These are phyloP conservation scores for Voacanga thouarsii DNA, from an alignment of 257 asterid genomes.

Conservation along the genomic window DNA sequence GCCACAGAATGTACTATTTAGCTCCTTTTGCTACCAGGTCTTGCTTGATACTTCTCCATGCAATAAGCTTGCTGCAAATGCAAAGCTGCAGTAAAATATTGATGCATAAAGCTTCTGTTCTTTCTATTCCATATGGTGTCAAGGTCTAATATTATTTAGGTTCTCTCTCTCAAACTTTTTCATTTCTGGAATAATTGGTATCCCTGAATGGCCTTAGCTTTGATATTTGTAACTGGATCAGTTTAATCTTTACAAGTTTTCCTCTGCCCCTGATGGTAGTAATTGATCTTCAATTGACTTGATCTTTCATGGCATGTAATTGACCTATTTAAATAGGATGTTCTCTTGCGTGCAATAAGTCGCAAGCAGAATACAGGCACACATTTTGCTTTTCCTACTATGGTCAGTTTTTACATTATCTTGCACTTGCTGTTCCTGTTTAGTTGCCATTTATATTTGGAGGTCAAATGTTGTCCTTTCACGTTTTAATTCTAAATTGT, in stretches of 20 bases:
- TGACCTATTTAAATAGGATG: not conserved
- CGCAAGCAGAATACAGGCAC: not conserved
- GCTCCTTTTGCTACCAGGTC: too few relatives aligned
- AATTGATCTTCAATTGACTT: not conserved
- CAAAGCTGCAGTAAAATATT: too few relatives aligned
- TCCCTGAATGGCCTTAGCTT: not conserved
- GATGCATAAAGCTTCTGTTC: too few relatives aligned
- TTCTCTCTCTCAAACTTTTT: not conserved
- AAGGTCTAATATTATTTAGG: not conserved
- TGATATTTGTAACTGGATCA: too few relatives aligned
- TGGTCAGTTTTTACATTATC: not conserved
- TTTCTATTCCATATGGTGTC: too few relatives aligned
- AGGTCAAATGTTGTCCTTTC: too few relatives aligned
- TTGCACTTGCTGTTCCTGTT: not conserved
- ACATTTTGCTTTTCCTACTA: not conserved
- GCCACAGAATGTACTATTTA: not conserved
- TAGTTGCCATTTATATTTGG: not conserved
- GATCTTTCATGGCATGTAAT: not conserved
- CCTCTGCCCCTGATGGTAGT: too few relatives aligned
- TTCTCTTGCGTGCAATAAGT: not conserved
- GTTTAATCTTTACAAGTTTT: too few relatives aligned
- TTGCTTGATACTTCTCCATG: not conserved
- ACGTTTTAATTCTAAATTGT: not conserved
- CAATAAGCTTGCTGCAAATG: too few relatives aligned
- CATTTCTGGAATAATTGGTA: too few relatives aligned